Evolutionary conservation across 2,329 filamentous ascomycete species (phyloP), one percentile per base, ranked within the genome.

Genomic region (Dendryphion nanum): DNA sequence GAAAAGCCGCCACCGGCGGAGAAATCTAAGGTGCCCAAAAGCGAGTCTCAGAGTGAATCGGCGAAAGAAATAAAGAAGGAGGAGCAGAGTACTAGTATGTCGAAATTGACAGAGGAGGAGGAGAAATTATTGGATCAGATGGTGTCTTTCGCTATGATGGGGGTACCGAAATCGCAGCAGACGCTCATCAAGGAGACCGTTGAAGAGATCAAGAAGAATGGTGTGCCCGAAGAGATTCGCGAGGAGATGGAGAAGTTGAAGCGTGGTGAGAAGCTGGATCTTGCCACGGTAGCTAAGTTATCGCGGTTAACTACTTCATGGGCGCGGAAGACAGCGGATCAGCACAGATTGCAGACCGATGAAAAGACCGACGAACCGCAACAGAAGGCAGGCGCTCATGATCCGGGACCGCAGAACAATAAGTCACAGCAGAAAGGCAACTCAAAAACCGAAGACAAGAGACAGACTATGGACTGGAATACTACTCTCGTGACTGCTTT

Each of bases 171-270:
- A 38, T 73, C 74, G n/a, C 81, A 87, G 64, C 72, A 73, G 26
- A 66, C 78, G 35, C 69, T 75, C 16, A 64, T 89, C 41, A 74
- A 81, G 41, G 73, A 78, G 33, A 73, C 82, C 6, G 67, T 86
- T n/a, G 69, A 77, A 44, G 70, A 76, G 18, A 75, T 91, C 44
- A 80, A 82, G 67, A 73, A 75, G 43, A 74, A 82, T 29, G 89
- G 89, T 7, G 78, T 89, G 13, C 86, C 88, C 1, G 54, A 68
- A 16, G 86, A 89, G 57, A 67, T 89, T 14, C 76, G 78, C 38
- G 76, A 83, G 47, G 75, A 85, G 36, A 76, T 83, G 63, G 73
- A 80, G 35, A 74, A 74, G 47, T 68, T 71, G 55, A 68, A 61
- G 62, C 74, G 71, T 20, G 70, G 71, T 20, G 66, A 72, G 47